Conservation (phyloP, 805 yeast species). For the Wickerhamomyces alni region DNA sequence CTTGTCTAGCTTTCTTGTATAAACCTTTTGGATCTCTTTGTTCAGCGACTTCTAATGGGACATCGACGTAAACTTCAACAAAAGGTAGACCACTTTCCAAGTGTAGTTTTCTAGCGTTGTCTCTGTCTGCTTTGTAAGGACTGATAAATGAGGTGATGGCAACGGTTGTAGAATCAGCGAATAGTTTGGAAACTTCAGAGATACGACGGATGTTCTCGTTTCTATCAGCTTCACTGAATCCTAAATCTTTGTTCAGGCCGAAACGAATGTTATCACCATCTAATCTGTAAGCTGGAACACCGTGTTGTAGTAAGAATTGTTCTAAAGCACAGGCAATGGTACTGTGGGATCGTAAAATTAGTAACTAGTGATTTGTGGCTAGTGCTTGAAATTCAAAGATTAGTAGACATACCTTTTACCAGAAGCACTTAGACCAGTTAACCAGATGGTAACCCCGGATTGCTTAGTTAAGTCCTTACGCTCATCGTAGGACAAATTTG, state of each 20-base stretch:
- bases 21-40: slow-evolving; percentile 96
- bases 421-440: slow-evolving; percentile 92
- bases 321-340: slow-evolving; percentile 95
- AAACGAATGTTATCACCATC: slow-evolving; percentile 95
- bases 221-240: slow-evolving; percentile 86
- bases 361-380: background rate
- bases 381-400: no score
- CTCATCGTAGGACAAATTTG: slow-evolving; percentile 78
- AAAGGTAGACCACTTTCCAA: slow-evolving; percentile 70
- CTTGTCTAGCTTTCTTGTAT: slow-evolving; percentile 95
- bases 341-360: slow-evolving; percentile 6
- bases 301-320: slow-evolving; percentile 65
- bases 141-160: slow-evolving; percentile 90
- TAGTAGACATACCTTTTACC: slow-evolving; percentile 69
- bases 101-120: slow-evolving; percentile 80
- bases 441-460: slow-evolving; percentile 88
- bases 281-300: slow-evolving; percentile 73
- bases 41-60: slow-evolving; percentile 91
- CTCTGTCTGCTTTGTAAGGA: slow-evolving; percentile 83
- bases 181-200: slow-evolving; percentile 88
- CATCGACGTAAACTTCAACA: slow-evolving; percentile 88
- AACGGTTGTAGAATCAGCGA: slow-evolving; percentile 87
- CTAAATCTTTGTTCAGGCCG: slow-evolving; percentile 92
- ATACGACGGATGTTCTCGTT: slow-evolving; percentile 94
- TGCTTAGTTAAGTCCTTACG: slow-evolving; percentile 69